Evolutionary conservation across 108 stramenopile genomes (phyloP).

Genomic region (Nitzschia inconspicua): DNA sequence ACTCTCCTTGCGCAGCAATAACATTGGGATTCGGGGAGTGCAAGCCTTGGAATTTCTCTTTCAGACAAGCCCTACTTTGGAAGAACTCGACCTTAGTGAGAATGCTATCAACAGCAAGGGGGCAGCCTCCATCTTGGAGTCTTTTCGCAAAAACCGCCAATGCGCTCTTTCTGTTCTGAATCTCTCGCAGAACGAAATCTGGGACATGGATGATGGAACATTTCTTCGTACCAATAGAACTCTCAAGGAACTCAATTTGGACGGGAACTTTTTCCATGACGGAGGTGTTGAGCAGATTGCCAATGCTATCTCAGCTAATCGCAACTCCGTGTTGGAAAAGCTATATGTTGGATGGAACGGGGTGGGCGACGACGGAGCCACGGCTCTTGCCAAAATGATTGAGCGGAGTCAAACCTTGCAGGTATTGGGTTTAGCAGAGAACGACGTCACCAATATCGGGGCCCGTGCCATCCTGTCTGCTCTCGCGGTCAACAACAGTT

Average conservation of each 20-base stretch:
- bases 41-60: slow-evolving; percentile 18
- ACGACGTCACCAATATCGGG: slow-evolving; percentile 25
- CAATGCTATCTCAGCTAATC: slow-evolving; percentile 15
- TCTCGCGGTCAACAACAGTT: slow-evolving; percentile 23
- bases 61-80: slow-evolving; percentile 11
- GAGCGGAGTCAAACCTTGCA: slow-evolving; percentile 21
- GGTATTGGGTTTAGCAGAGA: slow-evolving; percentile 29
- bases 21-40: slow-evolving; percentile 26
- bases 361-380: slow-evolving; percentile 26
- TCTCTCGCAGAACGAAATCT: slow-evolving; percentile 26
- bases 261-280: slow-evolving; percentile 27
- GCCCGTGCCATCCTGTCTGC: slow-evolving; percentile 25
- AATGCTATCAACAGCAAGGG: slow-evolving; percentile 26
- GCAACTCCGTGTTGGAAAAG: slow-evolving; percentile 14
- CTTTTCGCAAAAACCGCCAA: not conserved
- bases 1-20: slow-evolving; percentile 10
- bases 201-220: slow-evolving; percentile 25
- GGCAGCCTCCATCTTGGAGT: slow-evolving; percentile 1
- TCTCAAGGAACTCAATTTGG: slow-evolving; percentile 24
- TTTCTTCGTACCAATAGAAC: slow-evolving; percentile 17
- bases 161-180: slow-evolving; percentile 5
- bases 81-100: slow-evolving; percentile 27
- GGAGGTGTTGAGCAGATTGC: slow-evolving; percentile 29
- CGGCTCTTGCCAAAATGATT: slow-evolving; percentile 22
- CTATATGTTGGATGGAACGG: slow-evolving; percentile 29